These are phyloP conservation scores for Jaltomata sinuosa DNA, from an alignment of 257 asterid genomes.

Conservation along the genomic window DNA sequence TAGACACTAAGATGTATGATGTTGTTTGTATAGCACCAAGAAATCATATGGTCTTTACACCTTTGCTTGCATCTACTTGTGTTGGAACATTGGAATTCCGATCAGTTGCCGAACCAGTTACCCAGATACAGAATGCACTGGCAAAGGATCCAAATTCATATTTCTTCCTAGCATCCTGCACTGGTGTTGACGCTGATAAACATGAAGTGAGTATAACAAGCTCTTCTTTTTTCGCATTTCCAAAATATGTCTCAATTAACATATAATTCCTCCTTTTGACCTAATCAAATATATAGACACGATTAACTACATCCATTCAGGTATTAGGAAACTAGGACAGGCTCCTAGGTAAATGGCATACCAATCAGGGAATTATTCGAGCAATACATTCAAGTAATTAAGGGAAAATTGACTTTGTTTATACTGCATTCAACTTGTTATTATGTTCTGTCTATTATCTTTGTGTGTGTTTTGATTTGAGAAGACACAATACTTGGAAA, in stretches of 20 bases:
- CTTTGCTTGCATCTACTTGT: conserved; percentile 92
- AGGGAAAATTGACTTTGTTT: neutral
- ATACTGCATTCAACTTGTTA: neutral
- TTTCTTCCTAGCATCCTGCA: conserved; percentile 74
- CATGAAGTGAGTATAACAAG: conserved; percentile 51
- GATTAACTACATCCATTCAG: neutral
- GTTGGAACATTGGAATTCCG: conserved; percentile 94
- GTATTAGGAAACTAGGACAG: neutral
- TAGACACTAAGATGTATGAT: conserved; percentile 65
- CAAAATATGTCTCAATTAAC: neutral
- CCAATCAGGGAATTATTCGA: neutral
- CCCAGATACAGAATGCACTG: conserved; percentile 75
- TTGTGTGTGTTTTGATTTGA: neutral
- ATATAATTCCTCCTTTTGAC: neutral
- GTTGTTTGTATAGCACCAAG: conserved; percentile 92
- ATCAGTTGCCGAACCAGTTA: conserved; percentile 87
- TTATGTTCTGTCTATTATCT: neutral
- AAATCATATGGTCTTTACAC: conserved; percentile 96
- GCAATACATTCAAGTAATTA: neutral
- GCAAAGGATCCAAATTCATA: conserved; percentile 88
- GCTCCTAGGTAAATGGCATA: neutral
- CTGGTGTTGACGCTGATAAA: conserved; percentile 48
- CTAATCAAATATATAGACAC: neutral
- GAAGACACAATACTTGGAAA: neutral
- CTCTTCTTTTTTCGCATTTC: neutral